phyloP scores from a whole-genome alignment of 2,329 filamentous ascomycete genomes.

The Paecilomyces sp. region DNA sequence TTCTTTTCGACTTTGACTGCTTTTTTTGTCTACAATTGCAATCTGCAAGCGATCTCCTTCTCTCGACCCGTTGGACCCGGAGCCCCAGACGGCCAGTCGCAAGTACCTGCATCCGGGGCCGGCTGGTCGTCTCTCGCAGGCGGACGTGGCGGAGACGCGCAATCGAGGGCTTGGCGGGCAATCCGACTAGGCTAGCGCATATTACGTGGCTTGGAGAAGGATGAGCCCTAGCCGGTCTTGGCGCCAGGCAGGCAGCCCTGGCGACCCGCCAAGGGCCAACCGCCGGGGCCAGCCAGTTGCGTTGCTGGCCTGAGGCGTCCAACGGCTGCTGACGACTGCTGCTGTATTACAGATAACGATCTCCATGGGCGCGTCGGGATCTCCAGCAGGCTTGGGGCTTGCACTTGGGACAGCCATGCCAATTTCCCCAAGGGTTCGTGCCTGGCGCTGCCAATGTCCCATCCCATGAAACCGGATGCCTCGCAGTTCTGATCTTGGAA shows the following conservation, averaged over 20 bases:
- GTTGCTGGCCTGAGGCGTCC: background rate
- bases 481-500: background rate
- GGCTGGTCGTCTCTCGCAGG: constrained; percentile 2
- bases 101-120: background rate
- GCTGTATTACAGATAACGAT: background rate
- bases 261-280: background rate
- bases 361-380: background rate
- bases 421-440: background rate
- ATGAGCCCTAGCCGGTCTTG: constrained; percentile 15
- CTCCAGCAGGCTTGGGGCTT: background rate
- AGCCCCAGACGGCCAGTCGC: constrained; percentile 5
- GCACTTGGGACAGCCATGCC: no score
- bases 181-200: constrained; percentile 23
- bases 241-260: constrained; percentile 1
- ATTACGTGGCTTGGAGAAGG: constrained; percentile 6
- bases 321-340: background rate
- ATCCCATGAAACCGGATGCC: background rate
- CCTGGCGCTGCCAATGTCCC: background rate
- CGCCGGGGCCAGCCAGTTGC: background rate
- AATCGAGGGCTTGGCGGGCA: constrained; percentile 31
- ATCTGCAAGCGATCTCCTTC: background rate
- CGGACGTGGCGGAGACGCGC: constrained; percentile 28
- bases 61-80: background rate
- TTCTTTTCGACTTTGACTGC: no score
- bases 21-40: background rate